Evolutionary conservation across 352 stramenopile species (phyloP).

Genomic region (Peronospora farinosa): DNA sequence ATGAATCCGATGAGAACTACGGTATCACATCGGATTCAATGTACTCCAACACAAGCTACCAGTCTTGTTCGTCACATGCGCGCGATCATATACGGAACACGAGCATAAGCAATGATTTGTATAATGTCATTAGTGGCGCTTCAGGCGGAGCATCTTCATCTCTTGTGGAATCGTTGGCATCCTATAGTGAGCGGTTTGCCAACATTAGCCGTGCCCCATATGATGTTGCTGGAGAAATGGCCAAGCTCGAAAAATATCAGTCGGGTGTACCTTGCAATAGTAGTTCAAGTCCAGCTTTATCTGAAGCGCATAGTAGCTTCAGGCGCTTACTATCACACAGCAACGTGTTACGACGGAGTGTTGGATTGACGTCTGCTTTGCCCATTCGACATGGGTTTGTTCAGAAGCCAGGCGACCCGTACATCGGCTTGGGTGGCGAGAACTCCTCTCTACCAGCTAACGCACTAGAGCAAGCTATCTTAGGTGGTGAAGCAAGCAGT

Average conservation of each 20-base stretch:
- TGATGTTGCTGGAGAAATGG: conserved; percentile 27
- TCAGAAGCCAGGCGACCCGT: conserved; percentile 43
- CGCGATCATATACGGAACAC: conserved; percentile 22
- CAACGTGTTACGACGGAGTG: conserved; percentile 47
- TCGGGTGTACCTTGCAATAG: conserved; percentile 35
- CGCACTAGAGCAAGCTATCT: conserved; percentile 61
- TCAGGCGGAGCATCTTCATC: conserved; percentile 15
- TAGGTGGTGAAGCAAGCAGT: conserved; percentile 33
- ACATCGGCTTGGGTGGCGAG: conserved; percentile 28
- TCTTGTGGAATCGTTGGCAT: conserved; percentile 23
- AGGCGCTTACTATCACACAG: conserved; percentile 56
- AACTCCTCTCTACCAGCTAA: conserved; percentile 40
- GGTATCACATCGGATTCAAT: conserved; percentile 51
- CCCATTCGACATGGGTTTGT: conserved; percentile 35
- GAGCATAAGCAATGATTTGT: conserved; percentile 16
- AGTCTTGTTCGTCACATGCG: conserved; percentile 23
- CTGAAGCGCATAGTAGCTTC: conserved; percentile 42
- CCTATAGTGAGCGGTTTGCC: conserved; percentile 23
- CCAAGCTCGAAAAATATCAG: conserved; percentile 26
- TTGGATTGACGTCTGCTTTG: conserved; percentile 24
- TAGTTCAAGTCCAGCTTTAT: conserved; percentile 31
- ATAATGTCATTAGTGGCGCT: conserved; percentile 5
- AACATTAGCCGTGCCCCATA: conserved; percentile 29
- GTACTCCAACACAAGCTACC: conserved; percentile 57
- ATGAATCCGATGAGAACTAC: conserved; percentile 46